Base-by-base conservation (phyloP, 352 stramenopile species). In the Pythium rishiriense region DNA sequence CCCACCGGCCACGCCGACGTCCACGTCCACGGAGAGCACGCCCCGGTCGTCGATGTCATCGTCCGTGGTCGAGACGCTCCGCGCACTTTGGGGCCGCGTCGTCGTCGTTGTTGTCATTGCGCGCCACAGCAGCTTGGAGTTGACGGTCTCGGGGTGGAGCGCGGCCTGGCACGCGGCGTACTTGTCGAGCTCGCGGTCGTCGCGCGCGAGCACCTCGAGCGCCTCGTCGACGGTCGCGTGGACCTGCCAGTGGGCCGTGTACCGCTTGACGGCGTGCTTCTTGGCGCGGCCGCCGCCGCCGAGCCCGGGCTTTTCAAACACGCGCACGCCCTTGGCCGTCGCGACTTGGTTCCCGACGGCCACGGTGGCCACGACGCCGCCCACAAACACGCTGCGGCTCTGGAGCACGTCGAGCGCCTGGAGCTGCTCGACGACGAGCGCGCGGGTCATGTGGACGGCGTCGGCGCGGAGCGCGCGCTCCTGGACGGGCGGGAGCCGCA, bases 191-290 rank as follows among this genome's bases (percentile, higher is more conserved):
- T 46, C 35, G 9, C 17, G 21, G n/a, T 71, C 64, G 46, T 66
- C 57, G 11, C 65, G 65, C 19, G 29, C 29, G 19, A 72, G 47
- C 33, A 72, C 58, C 29, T 41, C 65, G 15, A 64, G 33, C 43
- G 68, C 53, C 39, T 72, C 65, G 35, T 72, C 65, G 19, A 72
- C 52, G 22, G 58, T 64, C 19, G 51, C 65, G 41, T 59, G 42
- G 7, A 72, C 11, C 29, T 54, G 43, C 52, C 65, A 67, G 25
- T 64, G 58, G 19, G 48, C 65, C 17, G 52, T 67, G 53, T 63
- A 72, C 22, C 50, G 55, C 33, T 58, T 61, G 9, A 35, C 37
- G 22, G 26, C 37, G 24, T 62, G 31, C 42, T 64, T 65, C 19
- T 55, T 60, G 33, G 26, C 22, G 53, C 49, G 49, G 45, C 39